A percentile compares a stretch with the other conserved stretches of the same genome.
These are phyloP conservation scores for Gyrodon lividus DNA, from an alignment of 768 basidiomycete genomes.

Conservation along the genomic window DNA sequence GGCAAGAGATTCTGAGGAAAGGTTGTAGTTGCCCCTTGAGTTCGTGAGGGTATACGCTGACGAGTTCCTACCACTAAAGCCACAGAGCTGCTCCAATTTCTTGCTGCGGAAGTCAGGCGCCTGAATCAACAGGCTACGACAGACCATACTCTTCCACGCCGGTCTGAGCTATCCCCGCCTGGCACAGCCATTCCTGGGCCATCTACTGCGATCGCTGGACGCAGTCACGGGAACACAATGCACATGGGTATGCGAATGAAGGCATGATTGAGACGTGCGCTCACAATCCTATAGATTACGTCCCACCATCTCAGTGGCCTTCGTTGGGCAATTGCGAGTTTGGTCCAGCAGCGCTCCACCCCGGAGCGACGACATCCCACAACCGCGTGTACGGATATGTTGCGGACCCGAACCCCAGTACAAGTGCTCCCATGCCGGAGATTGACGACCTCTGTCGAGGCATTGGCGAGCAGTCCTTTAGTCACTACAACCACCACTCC, in stretches of 20 bases:
- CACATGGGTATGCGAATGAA: constrained; percentile 1
- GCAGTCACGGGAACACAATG: background rate
- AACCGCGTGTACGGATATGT: background rate
- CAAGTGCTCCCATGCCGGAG: background rate
- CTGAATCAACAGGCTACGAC: background rate
- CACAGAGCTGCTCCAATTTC: background rate
- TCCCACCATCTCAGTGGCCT: background rate
- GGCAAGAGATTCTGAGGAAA: constrained; percentile 19
- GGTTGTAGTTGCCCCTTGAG: constrained; percentile 5
- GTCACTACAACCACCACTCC: background rate
- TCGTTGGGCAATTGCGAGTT: background rate
- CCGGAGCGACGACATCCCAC: background rate
- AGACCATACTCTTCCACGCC: no score
- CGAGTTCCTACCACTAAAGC: constrained; percentile 4
- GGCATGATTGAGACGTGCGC: background rate
- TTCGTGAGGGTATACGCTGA: background rate
- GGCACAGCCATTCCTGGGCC: no score
- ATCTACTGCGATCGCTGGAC: no score
- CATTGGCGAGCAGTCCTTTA: background rate
- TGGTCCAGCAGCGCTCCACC: background rate
- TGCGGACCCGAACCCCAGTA: no score
- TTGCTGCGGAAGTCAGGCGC: background rate
- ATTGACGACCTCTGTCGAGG: background rate
- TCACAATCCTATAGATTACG: constrained; percentile 5
- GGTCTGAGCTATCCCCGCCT: no score